A percentile compares a stretch with the other conserved stretches of the same genome.
These are phyloP conservation scores for Ciborinia camelliae DNA, from an alignment of 2,329 filamentous ascomycete species.

Conservation along the genomic window DNA sequence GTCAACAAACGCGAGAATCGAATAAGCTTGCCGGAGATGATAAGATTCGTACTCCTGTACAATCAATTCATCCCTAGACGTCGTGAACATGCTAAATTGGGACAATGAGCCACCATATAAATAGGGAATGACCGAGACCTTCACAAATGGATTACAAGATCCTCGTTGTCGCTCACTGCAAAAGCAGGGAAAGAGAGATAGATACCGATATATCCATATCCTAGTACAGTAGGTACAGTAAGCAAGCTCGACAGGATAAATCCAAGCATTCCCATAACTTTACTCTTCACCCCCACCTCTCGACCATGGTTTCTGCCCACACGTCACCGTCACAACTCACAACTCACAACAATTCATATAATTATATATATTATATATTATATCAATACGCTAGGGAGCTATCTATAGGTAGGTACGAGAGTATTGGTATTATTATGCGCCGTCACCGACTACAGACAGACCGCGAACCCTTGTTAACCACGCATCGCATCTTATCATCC, in stretches of 20 bases:
- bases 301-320: neutral
- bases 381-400: neutral
- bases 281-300: neutral
- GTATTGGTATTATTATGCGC: neutral
- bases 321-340: neutral
- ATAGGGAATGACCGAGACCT: neutral
- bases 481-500: neutral
- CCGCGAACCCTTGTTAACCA: constrained; percentile 2
- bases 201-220: neutral
- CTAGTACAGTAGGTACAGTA: too few species aligned
- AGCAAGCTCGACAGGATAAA: neutral
- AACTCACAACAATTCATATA: neutral
- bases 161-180: neutral
- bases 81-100: too few species aligned
- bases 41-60: neutral
- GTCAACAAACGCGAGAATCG: neutral
- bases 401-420: neutral
- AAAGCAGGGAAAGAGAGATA: neutral
- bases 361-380: too few species aligned
- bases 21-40: neutral
- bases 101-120: too few species aligned
- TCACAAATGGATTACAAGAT: neutral
- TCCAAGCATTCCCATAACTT: neutral
- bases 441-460: constrained; percentile 2
- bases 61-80: neutral